Conservation (phyloP, 2,329 filamentous ascomycete species). For the Fusarium penzigii region DNA sequence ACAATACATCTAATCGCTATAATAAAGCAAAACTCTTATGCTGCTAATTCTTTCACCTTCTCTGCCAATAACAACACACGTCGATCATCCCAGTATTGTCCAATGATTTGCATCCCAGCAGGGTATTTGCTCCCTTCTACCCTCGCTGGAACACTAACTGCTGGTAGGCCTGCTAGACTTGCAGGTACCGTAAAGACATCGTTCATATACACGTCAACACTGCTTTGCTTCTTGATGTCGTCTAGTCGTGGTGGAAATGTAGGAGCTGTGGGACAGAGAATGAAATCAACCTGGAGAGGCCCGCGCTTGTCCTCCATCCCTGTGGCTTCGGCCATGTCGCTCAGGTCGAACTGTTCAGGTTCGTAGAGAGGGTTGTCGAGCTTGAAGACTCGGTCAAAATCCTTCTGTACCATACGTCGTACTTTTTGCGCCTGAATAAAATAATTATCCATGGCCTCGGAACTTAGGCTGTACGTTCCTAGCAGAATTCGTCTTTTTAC, state of each 20-base stretch:
- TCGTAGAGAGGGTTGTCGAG: constrained; percentile 67
- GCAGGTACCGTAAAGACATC: constrained; percentile 96
- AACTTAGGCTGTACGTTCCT: constrained; percentile 87
- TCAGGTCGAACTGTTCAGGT: constrained; percentile 55
- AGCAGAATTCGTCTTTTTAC: constrained; percentile 85
- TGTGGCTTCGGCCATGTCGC: constrained; percentile 57
- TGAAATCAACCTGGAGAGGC: constrained; percentile 73
- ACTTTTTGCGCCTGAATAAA: constrained; percentile 93
- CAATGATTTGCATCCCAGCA: constrained; percentile 72
- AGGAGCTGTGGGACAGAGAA: constrained; percentile 86
- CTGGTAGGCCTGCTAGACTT: constrained; percentile 86
- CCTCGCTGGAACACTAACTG: constrained; percentile 72
- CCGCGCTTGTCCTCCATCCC: constrained; percentile 57
- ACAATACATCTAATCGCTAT: constrained; percentile 6
- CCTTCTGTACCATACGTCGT: constrained; percentile 76
- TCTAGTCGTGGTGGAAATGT: constrained; percentile 68
- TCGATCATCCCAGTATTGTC: constrained; percentile 78
- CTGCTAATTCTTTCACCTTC: constrained; percentile 37
- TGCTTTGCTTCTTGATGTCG: constrained; percentile 54
- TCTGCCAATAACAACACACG: constrained; percentile 61
- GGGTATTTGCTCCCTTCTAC: constrained; percentile 36
- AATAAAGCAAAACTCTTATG: constrained; percentile 11
- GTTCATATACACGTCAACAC: constrained; percentile 82
- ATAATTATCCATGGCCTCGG: constrained; percentile 91
- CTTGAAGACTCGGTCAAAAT: constrained; percentile 81